Percentiles rank a stretch among this genome's conserved stretches.
These are phyloP conservation scores for Sclerotinia nivalis DNA, from an alignment of 2,329 filamentous ascomycete species.

Conservation along the genomic window DNA sequence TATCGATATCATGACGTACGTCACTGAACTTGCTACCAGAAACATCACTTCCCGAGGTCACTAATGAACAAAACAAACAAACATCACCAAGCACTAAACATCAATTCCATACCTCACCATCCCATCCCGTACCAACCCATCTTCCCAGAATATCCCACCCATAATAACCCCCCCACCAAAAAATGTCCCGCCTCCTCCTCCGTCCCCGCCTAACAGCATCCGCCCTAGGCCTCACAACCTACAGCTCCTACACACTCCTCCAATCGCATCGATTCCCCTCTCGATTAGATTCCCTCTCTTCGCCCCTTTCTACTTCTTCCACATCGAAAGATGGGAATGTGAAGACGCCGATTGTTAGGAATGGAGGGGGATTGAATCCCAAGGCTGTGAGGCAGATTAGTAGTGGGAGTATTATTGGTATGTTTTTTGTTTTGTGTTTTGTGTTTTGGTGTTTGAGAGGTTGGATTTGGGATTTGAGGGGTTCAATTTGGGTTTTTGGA, in stretches of 20 bases:
- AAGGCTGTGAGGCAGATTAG: constrained; percentile 40
- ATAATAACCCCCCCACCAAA: too few relatives aligned
- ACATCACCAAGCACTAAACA: neutral
- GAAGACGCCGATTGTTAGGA: constrained; percentile 29
- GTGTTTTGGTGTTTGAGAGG: neutral
- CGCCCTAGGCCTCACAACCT: constrained; percentile 42
- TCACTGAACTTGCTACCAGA: neutral
- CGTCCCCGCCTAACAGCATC: constrained; percentile 40
- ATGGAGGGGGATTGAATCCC: constrained; percentile 33
- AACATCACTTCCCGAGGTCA: too few relatives aligned
- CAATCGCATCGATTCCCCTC: constrained; percentile 38
- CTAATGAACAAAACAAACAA: too few relatives aligned
- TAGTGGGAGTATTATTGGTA: constrained; percentile 40
- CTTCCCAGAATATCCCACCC: neutral
- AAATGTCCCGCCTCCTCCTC: constrained; percentile 38
- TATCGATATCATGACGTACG: constrained; percentile 5
- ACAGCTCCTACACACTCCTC: constrained; percentile 41
- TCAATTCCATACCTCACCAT: neutral
- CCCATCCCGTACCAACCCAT: neutral
- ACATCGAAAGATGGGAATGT: constrained; percentile 39
- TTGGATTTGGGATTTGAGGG: too few relatives aligned
- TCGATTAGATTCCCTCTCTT: constrained; percentile 31
- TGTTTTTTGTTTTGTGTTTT: constrained; percentile 9
- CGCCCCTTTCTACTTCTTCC: constrained; percentile 18
- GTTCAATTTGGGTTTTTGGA: neutral